Conservation (phyloP, 202 grass and related monocot genomes). For the Carex arenaria region DNA sequence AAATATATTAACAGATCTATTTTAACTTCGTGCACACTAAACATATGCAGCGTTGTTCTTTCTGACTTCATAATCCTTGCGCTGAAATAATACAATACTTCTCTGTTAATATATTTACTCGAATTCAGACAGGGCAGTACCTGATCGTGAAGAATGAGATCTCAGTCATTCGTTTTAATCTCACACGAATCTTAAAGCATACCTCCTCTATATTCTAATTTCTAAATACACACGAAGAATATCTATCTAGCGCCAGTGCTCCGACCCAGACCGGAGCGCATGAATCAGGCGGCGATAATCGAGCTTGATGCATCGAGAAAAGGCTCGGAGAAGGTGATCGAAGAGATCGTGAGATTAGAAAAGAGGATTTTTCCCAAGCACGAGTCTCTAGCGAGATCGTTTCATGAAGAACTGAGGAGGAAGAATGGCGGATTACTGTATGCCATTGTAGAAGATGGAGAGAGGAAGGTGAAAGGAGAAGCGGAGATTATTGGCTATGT, state of each 20-base stretch:
- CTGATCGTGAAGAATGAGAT: too few species aligned
- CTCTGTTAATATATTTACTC: too few species aligned
- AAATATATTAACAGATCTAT: too few species aligned
- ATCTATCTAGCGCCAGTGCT: background rate
- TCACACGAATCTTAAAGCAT: too few species aligned
- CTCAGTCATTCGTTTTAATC: too few species aligned
- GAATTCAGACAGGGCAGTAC: too few species aligned
- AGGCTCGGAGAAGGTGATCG: slow-evolving; percentile 32
- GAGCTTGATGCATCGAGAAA: slow-evolving; percentile 52
- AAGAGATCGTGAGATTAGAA: slow-evolving; percentile 64
- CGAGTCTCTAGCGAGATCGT: slow-evolving; percentile 66
- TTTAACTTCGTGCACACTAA: too few species aligned
- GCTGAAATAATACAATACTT: too few species aligned
- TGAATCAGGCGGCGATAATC: slow-evolving; percentile 19
- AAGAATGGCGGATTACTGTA: slow-evolving; percentile 69
- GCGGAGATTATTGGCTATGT: slow-evolving; percentile 53
- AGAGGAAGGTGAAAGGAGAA: slow-evolving; percentile 15
- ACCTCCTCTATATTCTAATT: too few species aligned
- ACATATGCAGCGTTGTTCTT: too few species aligned
- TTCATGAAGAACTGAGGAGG: slow-evolving; percentile 61
- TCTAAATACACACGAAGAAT: too few species aligned
- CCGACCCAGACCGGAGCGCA: background rate
- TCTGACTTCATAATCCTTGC: too few species aligned
- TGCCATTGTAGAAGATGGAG: slow-evolving; percentile 16
- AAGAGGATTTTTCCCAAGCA: slow-evolving; percentile 89